Conservation (phyloP, 1,284 basidiomycete genomes). For the Termitomyces sp. region DNA sequence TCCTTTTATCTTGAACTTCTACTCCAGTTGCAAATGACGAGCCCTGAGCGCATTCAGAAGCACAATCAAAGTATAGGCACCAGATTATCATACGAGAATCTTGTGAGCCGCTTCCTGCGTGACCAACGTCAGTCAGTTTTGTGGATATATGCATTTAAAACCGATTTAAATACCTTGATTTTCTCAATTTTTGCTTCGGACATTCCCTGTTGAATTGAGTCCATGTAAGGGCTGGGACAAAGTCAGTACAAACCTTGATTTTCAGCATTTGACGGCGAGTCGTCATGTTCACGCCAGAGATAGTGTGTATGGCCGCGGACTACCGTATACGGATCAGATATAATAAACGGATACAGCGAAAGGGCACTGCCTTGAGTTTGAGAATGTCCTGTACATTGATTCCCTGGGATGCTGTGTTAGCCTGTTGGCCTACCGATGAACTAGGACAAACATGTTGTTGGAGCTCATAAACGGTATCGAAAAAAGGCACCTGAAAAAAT, state of each 20-base stretch:
- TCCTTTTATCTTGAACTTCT: conserved; percentile 83
- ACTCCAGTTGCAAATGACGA: conserved; percentile 85
- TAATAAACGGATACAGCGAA: background rate
- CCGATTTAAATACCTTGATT: conserved; percentile 62
- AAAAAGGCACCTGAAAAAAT: conserved; percentile 46
- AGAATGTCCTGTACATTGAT: conserved; percentile 92
- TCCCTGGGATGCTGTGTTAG: conserved; percentile 46
- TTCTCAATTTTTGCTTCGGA: conserved; percentile 94
- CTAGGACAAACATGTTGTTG: conserved; percentile 69
- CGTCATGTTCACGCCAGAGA: conserved; percentile 81
- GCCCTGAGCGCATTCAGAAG: conserved; percentile 45
- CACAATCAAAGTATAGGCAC: background rate
- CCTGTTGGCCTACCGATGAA: conserved; percentile 5
- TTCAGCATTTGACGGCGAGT: conserved; percentile 83
- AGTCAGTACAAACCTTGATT: conserved; percentile 63
- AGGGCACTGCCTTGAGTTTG: conserved; percentile 74
- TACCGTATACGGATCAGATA: conserved; percentile 21
- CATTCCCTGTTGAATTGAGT: conserved; percentile 51
- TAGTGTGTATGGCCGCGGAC: conserved; percentile 71
- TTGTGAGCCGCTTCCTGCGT: conserved; percentile 50
- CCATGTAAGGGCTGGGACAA: conserved; percentile 18
- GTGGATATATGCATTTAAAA: conserved; percentile 12
- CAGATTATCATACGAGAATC: conserved; percentile 50
- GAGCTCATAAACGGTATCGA: conserved; percentile 82
- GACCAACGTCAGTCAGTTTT: background rate